phyloP scores from a whole-genome alignment of 441 rosid species.

The Hura crepitans region DNA sequence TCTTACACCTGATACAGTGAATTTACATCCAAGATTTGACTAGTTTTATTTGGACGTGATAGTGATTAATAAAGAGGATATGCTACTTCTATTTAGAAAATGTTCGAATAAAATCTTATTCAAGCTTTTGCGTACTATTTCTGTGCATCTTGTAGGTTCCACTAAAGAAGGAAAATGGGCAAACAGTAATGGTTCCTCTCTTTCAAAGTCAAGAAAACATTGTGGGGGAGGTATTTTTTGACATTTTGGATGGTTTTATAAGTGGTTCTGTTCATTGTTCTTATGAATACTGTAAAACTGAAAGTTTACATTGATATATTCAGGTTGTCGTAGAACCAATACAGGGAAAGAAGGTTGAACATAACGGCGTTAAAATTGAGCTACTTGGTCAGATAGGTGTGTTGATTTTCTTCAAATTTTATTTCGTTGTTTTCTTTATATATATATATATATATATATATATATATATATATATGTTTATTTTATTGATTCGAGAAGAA shows the following conservation, averaged over 20 bases:
- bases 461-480: not conserved
- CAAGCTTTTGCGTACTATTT: not conserved
- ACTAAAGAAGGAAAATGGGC: conserved; percentile 87
- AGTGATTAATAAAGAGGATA: not conserved
- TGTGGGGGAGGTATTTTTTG: conserved; percentile 59
- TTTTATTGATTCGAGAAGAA: not conserved
- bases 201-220: conserved; percentile 92
- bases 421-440: not conserved
- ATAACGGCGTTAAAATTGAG: conserved; percentile 81
- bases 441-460: not conserved
- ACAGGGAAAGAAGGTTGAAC: conserved; percentile 90
- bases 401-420: conserved; percentile 16
- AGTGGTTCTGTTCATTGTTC: not conserved
- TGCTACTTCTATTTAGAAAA: not conserved
- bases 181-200: conserved; percentile 65
- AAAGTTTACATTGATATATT: conserved; percentile 10
- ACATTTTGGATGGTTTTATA: not conserved
- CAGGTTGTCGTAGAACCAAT: conserved; percentile 72
- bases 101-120: not conserved
- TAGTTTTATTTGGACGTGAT: not conserved
- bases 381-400: conserved; percentile 94
- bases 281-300: conserved; percentile 3
- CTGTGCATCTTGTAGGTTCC: conserved; percentile 51
- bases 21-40: not conserved
- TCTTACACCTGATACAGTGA: not conserved